Conservation (phyloP, 257 asterid genomes). For the Jasminum sambac region DNA sequence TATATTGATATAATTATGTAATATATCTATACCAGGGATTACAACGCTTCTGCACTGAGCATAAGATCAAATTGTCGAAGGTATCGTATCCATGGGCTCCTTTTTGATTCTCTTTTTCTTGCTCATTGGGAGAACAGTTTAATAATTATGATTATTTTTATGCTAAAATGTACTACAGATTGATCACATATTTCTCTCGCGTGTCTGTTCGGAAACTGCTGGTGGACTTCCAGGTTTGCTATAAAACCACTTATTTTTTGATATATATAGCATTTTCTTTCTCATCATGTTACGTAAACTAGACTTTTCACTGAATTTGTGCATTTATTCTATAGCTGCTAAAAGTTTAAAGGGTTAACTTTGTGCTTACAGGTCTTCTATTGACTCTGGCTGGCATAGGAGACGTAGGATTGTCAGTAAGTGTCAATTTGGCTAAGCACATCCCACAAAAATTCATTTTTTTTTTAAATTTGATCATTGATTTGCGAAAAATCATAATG, state of each 20-base stretch:
- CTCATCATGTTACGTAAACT: conserved; percentile 1
- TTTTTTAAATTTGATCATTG: not conserved
- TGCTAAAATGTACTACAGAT: conserved; percentile 14
- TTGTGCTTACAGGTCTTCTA: conserved; percentile 66
- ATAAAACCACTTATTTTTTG: not conserved
- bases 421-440: conserved; percentile 25
- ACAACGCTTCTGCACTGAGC: conserved; percentile 95
- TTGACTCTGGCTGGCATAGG: conserved; percentile 93
- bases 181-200: conserved; percentile 58
- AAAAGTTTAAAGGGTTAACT: conserved; percentile 10
- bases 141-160: not conserved
- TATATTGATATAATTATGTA: not conserved
- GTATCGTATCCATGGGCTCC: conserved; percentile 32
- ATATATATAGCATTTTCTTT: not conserved
- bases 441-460: not conserved
- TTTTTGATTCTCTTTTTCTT: conserved; percentile 13
- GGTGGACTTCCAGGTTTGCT: conserved; percentile 95
- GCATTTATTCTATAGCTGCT: not conserved
- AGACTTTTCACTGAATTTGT: conserved; percentile 1
- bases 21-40: conserved; percentile 67
- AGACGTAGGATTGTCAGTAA: conserved; percentile 88
- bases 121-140: not conserved
- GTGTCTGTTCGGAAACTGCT: conserved; percentile 97
- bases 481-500: conserved; percentile 18
- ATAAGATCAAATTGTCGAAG: conserved; percentile 89